Conservation (phyloP, 2,329 filamentous ascomycete species). For the Diaporthe citri region DNA sequence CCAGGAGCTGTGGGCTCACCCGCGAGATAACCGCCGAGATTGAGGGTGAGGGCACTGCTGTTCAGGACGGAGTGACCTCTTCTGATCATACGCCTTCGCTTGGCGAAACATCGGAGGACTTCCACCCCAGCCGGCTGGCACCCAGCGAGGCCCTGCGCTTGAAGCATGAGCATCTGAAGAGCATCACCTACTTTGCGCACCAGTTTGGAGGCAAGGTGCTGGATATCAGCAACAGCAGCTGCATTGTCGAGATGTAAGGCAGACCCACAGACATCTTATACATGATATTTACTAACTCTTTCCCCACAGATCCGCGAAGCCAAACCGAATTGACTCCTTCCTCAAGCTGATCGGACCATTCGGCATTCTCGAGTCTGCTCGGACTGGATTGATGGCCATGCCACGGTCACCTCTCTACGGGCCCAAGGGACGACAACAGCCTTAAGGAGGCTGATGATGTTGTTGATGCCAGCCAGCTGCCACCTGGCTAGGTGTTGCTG, state of each 20-base stretch:
- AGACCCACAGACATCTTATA: not conserved
- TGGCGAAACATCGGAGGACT: slow-evolving; percentile 72
- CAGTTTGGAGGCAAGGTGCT: slow-evolving; percentile 98
- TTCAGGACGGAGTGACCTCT: slow-evolving; percentile 47
- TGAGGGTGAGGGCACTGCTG: slow-evolving; percentile 57
- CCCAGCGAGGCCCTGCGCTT: slow-evolving; percentile 91
- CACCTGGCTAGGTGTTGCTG: slow-evolving; percentile 76
- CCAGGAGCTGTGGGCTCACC: slow-evolving; percentile 92
- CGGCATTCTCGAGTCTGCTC: slow-evolving; percentile 94
- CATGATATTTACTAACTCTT: slow-evolving; percentile 43
- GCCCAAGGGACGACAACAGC: slow-evolving; percentile 74
- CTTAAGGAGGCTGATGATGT: slow-evolving; percentile 92
- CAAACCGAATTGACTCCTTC: slow-evolving; percentile 93
- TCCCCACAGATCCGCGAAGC: slow-evolving; percentile 83
- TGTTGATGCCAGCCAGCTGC: slow-evolving; percentile 93
- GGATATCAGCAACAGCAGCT: slow-evolving; percentile 98
- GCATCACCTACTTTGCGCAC: slow-evolving; percentile 95
- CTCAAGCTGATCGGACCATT: slow-evolving; percentile 95
- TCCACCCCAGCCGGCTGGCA: slow-evolving; percentile 89
- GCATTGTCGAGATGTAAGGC: slow-evolving; percentile 95
- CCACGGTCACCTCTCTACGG: slow-evolving; percentile 90
- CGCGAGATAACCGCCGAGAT: slow-evolving; percentile 79
- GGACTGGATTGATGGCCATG: slow-evolving; percentile 96
- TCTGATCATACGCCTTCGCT: slow-evolving; percentile 52
- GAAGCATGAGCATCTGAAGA: slow-evolving; percentile 97